A percentile compares a stretch with the other conserved stretches of the same genome.
Conservation (phyloP, 371 early-diverging fungal genomes). For the Rhizopus arrhizus region DNA sequence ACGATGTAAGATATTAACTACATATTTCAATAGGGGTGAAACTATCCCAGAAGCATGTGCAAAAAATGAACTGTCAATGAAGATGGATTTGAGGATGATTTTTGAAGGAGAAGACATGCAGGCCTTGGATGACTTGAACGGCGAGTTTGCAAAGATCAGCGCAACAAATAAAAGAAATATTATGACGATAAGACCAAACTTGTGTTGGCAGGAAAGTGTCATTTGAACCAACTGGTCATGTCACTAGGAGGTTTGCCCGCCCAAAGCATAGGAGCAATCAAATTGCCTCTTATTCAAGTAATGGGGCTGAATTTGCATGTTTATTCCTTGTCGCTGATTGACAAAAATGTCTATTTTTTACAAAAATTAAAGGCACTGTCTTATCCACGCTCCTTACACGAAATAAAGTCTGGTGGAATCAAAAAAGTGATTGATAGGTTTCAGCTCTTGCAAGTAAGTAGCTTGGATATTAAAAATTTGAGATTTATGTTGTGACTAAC, state of each 20-base stretch:
- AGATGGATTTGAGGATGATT: slow-evolving; percentile 5
- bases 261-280: background rate
- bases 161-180: background rate
- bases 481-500: too few species aligned
- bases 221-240: slow-evolving; percentile 1
- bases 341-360: background rate
- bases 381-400: background rate
- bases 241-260: background rate
- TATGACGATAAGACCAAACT: slow-evolving; percentile 4
- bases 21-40: slow-evolving; percentile 1
- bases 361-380: background rate
- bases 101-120: slow-evolving; percentile 9
- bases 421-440: slow-evolving; percentile 3
- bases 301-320: background rate
- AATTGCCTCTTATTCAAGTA: background rate
- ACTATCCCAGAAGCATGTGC: slow-evolving; percentile 1
- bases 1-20: slow-evolving; percentile 6
- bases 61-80: slow-evolving; percentile 1
- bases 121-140: slow-evolving; percentile 3
- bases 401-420: slow-evolving; percentile 5
- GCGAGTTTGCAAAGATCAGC: slow-evolving; percentile 4
- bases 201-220: slow-evolving; percentile 1
- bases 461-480: too few species aligned
- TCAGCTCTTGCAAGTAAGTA: too few species aligned
- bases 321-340: background rate